Base-by-base conservation (phyloP, 2,329 filamentous ascomycete genomes). In the Microsporum ferrugineum region DNA sequence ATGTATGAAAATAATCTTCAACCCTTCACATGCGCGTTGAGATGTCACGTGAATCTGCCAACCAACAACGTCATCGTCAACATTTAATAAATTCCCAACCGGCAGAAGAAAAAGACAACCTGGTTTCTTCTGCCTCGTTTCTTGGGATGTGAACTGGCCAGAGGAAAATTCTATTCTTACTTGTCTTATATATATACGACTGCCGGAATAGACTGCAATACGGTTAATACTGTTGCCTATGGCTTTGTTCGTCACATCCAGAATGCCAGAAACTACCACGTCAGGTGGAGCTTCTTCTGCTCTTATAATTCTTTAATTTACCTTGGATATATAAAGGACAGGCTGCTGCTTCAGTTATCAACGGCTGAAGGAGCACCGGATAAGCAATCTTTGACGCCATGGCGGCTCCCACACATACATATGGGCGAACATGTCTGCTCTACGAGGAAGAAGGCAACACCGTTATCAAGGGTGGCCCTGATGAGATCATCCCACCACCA, bases 401-500 rank as follows among this genome's bases (percentile, higher is more conserved):
- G 75, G 68, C 75, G 58, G 72, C 71, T 63, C 68, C 72, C 65
- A 68, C 75, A 56, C 86, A 88, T 71, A 86, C 82, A 10, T 83
- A 82, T 66, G 82, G 82, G 63, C 71, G 80, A 31, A 80, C 78
- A 60, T 89, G 86, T 70, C 81, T 67, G 67, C 78, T 68, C 68
- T 77, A 61, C 67, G 75, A 68, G 72, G 61, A 63, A 8, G 65
- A 68, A 41, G 66, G 61, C 4, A 65, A 65, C 38, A 36, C 43
- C 68, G 71, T 56, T 70, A 71, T 56, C 68, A 71, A 34, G 34
- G 29, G 36, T 61, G 57, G 61, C 63, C 65, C 59, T 59, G 61
- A 62, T n/a, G 63, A 73, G 33, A 67, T 36, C 5, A 38, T 72
- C 61, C 51, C 60, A 10, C 78, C 82, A 29, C 87, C 88, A 14